Evolutionary conservation across 768 basidiomycete genomes (phyloP).

Genomic region (Calvatia gigantea): DNA sequence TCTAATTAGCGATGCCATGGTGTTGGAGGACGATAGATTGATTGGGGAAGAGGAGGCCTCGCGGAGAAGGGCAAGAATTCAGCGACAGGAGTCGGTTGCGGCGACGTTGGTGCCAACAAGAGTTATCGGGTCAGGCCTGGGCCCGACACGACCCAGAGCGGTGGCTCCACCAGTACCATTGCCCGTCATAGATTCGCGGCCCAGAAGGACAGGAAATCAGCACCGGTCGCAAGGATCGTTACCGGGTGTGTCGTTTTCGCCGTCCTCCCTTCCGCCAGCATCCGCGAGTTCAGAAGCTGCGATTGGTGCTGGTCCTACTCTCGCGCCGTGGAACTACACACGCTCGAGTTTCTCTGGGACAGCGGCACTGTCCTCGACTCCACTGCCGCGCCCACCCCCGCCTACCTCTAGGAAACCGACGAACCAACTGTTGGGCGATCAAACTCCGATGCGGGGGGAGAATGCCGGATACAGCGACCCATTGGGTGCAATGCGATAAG

Average conservation of each 20-base stretch:
- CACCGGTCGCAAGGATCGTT: constrained; percentile 10
- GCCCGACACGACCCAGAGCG: constrained; percentile 6
- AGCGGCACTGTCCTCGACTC: constrained; percentile 30
- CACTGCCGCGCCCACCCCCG: constrained; percentile 51
- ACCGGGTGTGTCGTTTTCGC: background rate
- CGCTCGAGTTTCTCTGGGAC: constrained; percentile 43
- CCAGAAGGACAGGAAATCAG: constrained; percentile 18
- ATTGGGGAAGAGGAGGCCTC: constrained; percentile 49
- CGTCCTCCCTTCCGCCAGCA: constrained; percentile 12
- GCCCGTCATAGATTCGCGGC: constrained; percentile 34
- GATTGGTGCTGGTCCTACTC: constrained; percentile 10
- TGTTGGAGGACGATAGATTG: constrained; percentile 66
- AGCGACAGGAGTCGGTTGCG: constrained; percentile 20
- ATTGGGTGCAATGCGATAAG: constrained; percentile 33
- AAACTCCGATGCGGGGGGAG: constrained; percentile 21
- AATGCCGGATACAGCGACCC: constrained; percentile 34
- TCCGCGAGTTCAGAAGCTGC: constrained; percentile 11
- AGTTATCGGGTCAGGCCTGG: constrained; percentile 6
- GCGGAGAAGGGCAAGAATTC: constrained; percentile 30
- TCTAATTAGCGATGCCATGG: constrained; percentile 47
- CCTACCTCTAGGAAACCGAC: constrained; percentile 38
- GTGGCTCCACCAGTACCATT: constrained; percentile 34
- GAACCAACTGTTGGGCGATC: constrained; percentile 25
- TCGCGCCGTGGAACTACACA: constrained; percentile 58
- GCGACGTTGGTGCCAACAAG: constrained; percentile 7